Conservation (phyloP, 805 yeast species). For the Wickerhamomyces rabaulensis region DNA sequence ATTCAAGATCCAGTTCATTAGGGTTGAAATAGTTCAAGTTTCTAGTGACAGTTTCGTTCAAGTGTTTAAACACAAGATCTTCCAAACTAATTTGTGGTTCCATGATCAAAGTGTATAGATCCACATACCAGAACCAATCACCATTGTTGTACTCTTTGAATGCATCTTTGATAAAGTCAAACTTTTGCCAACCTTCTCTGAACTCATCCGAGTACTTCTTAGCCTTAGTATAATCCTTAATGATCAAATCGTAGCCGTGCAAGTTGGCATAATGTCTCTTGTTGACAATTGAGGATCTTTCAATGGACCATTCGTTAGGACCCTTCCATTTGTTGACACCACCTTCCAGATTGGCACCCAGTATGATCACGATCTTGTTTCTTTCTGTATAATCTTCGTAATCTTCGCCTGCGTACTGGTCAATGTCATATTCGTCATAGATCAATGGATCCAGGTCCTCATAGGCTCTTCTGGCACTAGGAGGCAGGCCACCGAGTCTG, state of each 20-base stretch:
- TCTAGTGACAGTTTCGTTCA: constrained; percentile 26
- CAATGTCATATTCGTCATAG: constrained; percentile 13
- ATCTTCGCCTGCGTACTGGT: constrained; percentile 1
- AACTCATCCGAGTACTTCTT: constrained; percentile 45
- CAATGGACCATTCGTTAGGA: constrained; percentile 40
- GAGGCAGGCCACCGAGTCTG: constrained; percentile 23
- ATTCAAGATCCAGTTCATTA: constrained; percentile 27
- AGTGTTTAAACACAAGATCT: constrained; percentile 27
- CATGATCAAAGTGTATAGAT: constrained; percentile 35
- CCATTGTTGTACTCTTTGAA: constrained; percentile 28
- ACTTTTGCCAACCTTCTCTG: constrained; percentile 43
- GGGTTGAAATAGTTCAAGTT: constrained; percentile 33
- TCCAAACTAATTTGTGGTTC: constrained; percentile 33
- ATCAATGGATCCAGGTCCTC: constrained; percentile 8
- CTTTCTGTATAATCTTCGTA: constrained; percentile 11
- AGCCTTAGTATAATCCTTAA: constrained; percentile 40
- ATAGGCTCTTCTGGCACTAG: constrained; percentile 12
- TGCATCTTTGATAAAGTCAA: constrained; percentile 30
- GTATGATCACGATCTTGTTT: constrained; percentile 30
- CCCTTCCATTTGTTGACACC: constrained; percentile 36
- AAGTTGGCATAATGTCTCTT: constrained; percentile 41
- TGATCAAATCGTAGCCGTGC: constrained; percentile 44
- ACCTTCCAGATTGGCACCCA: constrained; percentile 37
- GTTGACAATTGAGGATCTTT: constrained; percentile 41
- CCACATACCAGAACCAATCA: constrained; percentile 39